These are phyloP conservation scores for Cladosporium sp. DNA, from an alignment of 2,329 filamentous ascomycete species.

Conservation along the genomic window DNA sequence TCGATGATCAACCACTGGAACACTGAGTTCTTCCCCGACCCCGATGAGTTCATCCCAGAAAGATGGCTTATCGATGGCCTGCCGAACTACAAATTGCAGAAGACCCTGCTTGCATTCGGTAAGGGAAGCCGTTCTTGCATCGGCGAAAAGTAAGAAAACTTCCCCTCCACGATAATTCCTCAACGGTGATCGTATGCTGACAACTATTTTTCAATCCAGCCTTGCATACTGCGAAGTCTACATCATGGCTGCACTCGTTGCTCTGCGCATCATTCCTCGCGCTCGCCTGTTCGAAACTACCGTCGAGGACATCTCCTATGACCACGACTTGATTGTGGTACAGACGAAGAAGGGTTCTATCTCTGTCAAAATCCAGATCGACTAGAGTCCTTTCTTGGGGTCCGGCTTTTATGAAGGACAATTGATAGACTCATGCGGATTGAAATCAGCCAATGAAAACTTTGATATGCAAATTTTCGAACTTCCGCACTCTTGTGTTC, in stretches of 20 bases:
- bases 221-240: conserved; percentile 32
- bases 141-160: conserved; percentile 27
- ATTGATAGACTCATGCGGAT: background rate
- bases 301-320: conserved; percentile 12
- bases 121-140: conserved; percentile 38
- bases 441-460: background rate
- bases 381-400: background rate
- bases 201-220: conserved; percentile 19
- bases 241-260: conserved; percentile 20
- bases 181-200: background rate
- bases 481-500: too few relatives aligned
- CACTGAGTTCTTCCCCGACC: conserved; percentile 36
- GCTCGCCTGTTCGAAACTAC: conserved; percentile 10
- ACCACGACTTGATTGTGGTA: conserved; percentile 13
- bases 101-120: conserved; percentile 38
- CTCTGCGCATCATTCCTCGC: conserved; percentile 12
- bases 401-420: background rate
- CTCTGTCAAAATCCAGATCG: conserved; percentile 7
- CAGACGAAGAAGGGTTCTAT: conserved; percentile 17
- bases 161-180: background rate
- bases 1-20: conserved; percentile 32
- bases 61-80: conserved; percentile 35
- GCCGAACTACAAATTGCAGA: conserved; percentile 27
- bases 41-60: conserved; percentile 39
- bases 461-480: background rate